Conservation (phyloP, 2,329 filamentous ascomycete species). For the Fusarium longipes region DNA sequence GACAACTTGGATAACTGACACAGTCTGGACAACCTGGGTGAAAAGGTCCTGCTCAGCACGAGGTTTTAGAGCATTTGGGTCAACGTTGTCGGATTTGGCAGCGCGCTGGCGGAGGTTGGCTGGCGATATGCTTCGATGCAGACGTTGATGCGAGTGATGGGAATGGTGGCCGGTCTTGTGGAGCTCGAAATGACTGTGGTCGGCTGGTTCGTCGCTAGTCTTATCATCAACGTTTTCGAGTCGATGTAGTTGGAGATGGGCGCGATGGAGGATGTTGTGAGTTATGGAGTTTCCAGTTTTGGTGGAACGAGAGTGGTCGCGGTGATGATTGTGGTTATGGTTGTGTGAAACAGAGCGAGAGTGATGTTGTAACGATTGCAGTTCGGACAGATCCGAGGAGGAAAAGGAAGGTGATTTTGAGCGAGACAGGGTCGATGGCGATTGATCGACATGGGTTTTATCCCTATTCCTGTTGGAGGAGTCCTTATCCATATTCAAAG, state of each 20-base stretch:
- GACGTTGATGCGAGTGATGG: conserved; percentile 38
- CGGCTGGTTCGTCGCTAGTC: conserved; percentile 24
- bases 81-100: conserved; percentile 39
- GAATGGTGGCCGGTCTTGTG: conserved; percentile 44
- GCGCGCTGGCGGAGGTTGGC: conserved; percentile 30
- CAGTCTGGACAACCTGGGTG: conserved; percentile 63
- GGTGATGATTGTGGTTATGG: conserved; percentile 23
- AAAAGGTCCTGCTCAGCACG: conserved; percentile 48
- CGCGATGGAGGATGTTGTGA: conserved; percentile 27
- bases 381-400: conserved; percentile 31
- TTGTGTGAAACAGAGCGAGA: conserved; percentile 25
- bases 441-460: conserved; percentile 44
- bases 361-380: conserved; percentile 24
- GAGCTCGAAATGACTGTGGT: conserved; percentile 21
- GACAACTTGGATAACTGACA: conserved; percentile 65
- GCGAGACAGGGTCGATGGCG: conserved; percentile 31
- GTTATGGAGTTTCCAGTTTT: conserved; percentile 11
- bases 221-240: conserved; percentile 25
- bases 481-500: conserved; percentile 39
- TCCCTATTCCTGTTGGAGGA: conserved; percentile 22
- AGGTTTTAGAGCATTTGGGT: conserved; percentile 34
- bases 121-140: conserved; percentile 30
- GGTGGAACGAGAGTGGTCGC: conserved; percentile 35
- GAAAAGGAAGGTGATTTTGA: conserved; percentile 38
- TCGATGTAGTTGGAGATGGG: conserved; percentile 36